Evolutionary conservation across 352 stramenopile species (phyloP).

Genomic region (Globisporangium rhizosaccharum): DNA sequence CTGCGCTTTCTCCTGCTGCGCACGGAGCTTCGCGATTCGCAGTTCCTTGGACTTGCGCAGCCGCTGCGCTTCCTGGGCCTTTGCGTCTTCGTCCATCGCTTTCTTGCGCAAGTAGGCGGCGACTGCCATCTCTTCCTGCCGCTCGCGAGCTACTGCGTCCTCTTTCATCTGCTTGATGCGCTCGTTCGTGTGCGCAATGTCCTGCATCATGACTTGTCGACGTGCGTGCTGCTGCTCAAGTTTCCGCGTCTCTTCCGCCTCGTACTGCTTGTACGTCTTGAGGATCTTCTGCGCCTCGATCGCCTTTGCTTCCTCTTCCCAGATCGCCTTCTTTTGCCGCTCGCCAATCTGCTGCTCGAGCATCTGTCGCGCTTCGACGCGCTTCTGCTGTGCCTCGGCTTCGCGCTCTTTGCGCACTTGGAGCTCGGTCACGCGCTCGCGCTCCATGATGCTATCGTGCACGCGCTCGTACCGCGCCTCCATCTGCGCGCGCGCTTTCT

Average conservation of each 20-base stretch:
- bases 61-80: constrained; percentile 50
- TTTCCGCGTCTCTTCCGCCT: constrained; percentile 58
- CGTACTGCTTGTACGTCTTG: constrained; percentile 77
- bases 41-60: constrained; percentile 71
- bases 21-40: constrained; percentile 63
- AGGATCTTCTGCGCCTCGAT: constrained; percentile 78
- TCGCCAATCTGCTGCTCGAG: constrained; percentile 71
- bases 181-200: constrained; percentile 62
- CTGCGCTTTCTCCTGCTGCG: constrained; percentile 77
- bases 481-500: constrained; percentile 31
- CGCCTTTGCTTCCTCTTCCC: constrained; percentile 71
- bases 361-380: constrained; percentile 55
- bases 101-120: constrained; percentile 72
- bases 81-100: constrained; percentile 57
- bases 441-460: constrained; percentile 73
- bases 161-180: constrained; percentile 67
- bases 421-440: constrained; percentile 50
- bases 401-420: constrained; percentile 41
- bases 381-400: constrained; percentile 32
- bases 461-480: constrained; percentile 61
- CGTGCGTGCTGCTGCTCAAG: constrained; percentile 40
- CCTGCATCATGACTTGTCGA: constrained; percentile 32
- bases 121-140: constrained; percentile 57
- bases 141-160: constrained; percentile 33
- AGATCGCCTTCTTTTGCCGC: constrained; percentile 58